Evolutionary conservation across 331 rosid genomes (phyloP).

Genomic region (Prunus yedoensis): DNA sequence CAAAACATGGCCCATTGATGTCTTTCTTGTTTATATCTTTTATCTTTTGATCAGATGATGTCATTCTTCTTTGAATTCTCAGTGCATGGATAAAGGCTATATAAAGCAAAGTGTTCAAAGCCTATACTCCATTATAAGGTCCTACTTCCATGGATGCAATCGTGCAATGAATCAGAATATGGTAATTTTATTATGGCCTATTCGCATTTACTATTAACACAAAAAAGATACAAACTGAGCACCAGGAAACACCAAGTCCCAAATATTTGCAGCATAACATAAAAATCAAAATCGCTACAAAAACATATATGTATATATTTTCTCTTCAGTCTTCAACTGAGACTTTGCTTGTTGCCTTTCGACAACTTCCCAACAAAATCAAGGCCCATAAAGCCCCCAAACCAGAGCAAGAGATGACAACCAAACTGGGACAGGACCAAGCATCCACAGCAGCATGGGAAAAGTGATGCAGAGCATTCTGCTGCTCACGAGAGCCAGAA

Average conservation of each 20-base stretch:
- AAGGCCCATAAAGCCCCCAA: constrained; percentile 46
- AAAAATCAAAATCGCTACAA: neutral
- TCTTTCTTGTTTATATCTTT: no score
- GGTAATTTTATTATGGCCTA: no score
- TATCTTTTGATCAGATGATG: no score
- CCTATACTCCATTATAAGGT: no score
- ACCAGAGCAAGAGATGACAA: constrained; percentile 55
- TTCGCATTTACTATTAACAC: no score
- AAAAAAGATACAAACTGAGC: neutral
- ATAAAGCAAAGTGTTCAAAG: no score
- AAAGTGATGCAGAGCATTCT: constrained; percentile 55
- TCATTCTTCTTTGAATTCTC: no score
- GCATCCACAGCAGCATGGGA: constrained; percentile 71
- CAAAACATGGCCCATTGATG: no score
- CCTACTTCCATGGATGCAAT: no score
- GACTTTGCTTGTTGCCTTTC: constrained; percentile 11
- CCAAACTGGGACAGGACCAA: constrained; percentile 56
- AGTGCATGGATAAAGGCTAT: no score
- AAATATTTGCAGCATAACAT: neutral
- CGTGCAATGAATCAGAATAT: no score
- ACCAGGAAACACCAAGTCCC: neutral
- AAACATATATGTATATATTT: neutral
- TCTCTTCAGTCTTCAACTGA: neutral
- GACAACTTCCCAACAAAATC: constrained; percentile 51
- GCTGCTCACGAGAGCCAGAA: constrained; percentile 55